Percentiles rank a stretch among this genome's conserved stretches.
These are phyloP conservation scores for Stagonosporopsis rhizophila DNA, from an alignment of 2,329 filamentous ascomycete species.

Conservation along the genomic window DNA sequence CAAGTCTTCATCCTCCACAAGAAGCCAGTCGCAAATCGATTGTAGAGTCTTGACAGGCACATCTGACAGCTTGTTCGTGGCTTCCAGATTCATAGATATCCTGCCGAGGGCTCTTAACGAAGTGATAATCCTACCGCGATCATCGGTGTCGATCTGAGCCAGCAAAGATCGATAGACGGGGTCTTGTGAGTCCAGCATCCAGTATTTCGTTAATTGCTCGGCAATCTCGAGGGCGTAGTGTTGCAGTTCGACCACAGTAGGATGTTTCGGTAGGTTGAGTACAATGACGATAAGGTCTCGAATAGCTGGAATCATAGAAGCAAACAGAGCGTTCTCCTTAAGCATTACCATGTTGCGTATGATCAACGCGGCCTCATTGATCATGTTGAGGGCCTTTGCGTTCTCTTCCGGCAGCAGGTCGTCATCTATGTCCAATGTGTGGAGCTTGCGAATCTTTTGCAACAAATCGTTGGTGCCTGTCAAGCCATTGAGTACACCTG, in stretches of 20 bases:
- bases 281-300: conserved; percentile 85
- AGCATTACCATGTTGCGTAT: conserved; percentile 96
- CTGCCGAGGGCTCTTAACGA: conserved; percentile 82
- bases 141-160: conserved; percentile 60
- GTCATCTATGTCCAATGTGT: conserved; percentile 66
- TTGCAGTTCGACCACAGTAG: conserved; percentile 81
- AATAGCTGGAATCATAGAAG: conserved; percentile 76
- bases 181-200: conserved; percentile 74
- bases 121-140: conserved; percentile 82
- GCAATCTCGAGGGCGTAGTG: conserved; percentile 91
- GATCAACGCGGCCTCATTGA: conserved; percentile 87
- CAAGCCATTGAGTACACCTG: conserved; percentile 68
- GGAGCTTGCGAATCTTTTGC: conserved; percentile 71
- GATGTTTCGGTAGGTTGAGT: conserved; percentile 75
- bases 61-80: conserved; percentile 76
- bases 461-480: conserved; percentile 75
- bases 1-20: conserved; percentile 89
- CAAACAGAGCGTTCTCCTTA: conserved; percentile 83
- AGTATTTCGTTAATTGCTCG: conserved; percentile 85
- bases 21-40: conserved; percentile 73
- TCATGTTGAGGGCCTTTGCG: conserved; percentile 72
- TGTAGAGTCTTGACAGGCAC: conserved; percentile 72
- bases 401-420: conserved; percentile 75
- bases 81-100: conserved; percentile 85
- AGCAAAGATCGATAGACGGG: conserved; percentile 81